Percentiles rank a stretch among this genome's conserved stretches.
Conservation (phyloP, 345 rosid genomes). For the Melaleuca alternifolia region DNA sequence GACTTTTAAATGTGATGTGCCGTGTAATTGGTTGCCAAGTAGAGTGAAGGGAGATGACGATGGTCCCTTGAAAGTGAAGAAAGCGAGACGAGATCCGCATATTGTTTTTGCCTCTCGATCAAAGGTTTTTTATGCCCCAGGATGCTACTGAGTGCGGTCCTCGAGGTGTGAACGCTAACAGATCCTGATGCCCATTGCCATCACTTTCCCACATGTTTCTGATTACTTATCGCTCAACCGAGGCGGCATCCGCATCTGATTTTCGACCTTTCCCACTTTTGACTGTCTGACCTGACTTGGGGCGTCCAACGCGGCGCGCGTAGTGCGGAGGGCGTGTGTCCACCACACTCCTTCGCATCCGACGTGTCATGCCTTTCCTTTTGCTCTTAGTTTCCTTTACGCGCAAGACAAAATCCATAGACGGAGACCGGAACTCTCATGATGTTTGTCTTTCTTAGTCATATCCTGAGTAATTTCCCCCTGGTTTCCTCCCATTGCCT, state of each 20-base stretch:
- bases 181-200: not conserved
- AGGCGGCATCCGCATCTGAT: not conserved
- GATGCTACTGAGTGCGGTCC: not conserved
- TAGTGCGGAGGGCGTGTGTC: not conserved
- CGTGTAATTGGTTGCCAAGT: not conserved
- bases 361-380: not conserved
- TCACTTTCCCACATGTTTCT: not conserved
- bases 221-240: not conserved
- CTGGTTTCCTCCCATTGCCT: not conserved
- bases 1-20: not conserved
- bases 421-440: not conserved
- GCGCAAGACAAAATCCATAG: not conserved
- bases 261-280: not conserved
- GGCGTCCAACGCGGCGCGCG: not conserved
- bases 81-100: not conserved
- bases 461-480: not conserved
- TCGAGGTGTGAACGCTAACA: not conserved
- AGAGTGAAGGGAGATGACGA: not conserved
- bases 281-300: not conserved
- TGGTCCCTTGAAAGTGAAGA: not conserved
- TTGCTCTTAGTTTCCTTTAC: not conserved
- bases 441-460: not conserved
- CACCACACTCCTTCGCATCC: conserved; percentile 1
- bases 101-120: not conserved
- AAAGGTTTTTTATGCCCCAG: not conserved